phyloP scores from a whole-genome alignment of 2,329 filamentous ascomycete genomes.

The Chrysoporthe austroafricana region DNA sequence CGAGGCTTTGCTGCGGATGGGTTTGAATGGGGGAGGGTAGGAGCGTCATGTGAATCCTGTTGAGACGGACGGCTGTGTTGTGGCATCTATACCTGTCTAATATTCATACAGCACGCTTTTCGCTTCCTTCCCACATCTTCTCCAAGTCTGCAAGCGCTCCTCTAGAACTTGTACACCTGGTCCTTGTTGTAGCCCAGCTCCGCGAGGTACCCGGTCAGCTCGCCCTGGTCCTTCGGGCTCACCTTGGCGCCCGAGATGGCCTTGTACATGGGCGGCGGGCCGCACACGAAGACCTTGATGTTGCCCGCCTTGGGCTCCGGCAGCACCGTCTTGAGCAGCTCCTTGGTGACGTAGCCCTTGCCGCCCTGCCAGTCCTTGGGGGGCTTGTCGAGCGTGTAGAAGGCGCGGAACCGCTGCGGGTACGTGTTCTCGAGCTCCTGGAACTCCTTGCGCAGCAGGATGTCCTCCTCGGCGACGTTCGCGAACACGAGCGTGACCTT shows the following conservation, averaged over 20 bases:
- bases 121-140: neutral
- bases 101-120: neutral
- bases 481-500: conserved; percentile 96
- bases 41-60: too few species aligned
- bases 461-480: conserved; percentile 88
- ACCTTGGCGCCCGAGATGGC: conserved; percentile 88
- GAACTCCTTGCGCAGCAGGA: conserved; percentile 85
- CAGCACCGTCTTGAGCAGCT: conserved; percentile 90
- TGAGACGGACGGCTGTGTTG: neutral
- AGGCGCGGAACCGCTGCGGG: conserved; percentile 91
- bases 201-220: conserved; percentile 79
- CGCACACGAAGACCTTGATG: conserved; percentile 96
- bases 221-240: conserved; percentile 92
- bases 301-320: conserved; percentile 90
- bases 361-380: conserved; percentile 76
- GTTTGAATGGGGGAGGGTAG: neutral
- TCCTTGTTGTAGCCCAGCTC: conserved; percentile 76
- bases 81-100: conserved; percentile 9
- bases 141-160: neutral
- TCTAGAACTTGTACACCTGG: conserved; percentile 93
- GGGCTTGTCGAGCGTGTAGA: conserved; percentile 89
- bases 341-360: conserved; percentile 85
- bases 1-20: neutral
- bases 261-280: conserved; percentile 91
- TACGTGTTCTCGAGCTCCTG: conserved; percentile 90